phyloP scores from a whole-genome alignment of 2,329 filamentous ascomycete species.

The Aspergillus sclerotialis region DNA sequence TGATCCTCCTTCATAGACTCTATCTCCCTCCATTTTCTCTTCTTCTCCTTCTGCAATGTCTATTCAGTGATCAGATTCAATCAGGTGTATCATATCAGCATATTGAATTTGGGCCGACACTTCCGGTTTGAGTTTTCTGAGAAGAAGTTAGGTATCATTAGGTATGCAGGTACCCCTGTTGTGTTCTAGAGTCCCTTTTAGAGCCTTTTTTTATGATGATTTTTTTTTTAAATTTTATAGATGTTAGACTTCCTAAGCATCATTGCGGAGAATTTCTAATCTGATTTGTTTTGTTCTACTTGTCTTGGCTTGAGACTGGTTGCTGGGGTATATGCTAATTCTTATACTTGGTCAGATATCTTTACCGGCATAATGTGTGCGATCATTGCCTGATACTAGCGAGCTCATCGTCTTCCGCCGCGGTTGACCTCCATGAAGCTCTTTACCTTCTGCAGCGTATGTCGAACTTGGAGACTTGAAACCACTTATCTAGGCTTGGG shows the following conservation, averaged over 20 bases:
- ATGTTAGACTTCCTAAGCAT: conserved; percentile 45
- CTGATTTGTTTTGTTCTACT: conserved; percentile 18
- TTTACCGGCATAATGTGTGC: conserved; percentile 49
- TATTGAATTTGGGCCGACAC: background rate
- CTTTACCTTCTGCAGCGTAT: conserved; percentile 61
- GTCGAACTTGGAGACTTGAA: too few relatives aligned
- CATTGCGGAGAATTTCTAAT: conserved; percentile 34
- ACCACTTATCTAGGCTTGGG: too few relatives aligned
- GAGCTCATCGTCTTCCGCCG: conserved; percentile 45
- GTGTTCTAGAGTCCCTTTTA: too few relatives aligned
- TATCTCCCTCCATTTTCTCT: background rate
- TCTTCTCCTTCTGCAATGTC: background rate
- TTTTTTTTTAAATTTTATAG: conserved; percentile 38
- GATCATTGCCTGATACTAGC: conserved; percentile 56
- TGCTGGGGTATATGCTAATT: conserved; percentile 12
- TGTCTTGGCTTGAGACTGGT: too few relatives aligned
- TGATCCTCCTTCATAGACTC: background rate
- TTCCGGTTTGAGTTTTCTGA: conserved; percentile 1
- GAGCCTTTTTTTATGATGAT: conserved; percentile 31
- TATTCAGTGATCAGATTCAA: background rate
- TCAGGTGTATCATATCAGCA: too few relatives aligned
- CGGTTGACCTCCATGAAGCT: conserved; percentile 62
- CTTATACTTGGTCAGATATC: conserved; percentile 14
- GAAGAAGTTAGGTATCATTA: background rate
- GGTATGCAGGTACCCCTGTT: conserved; percentile 1